Evolutionary conservation across 345 rosid genomes (phyloP), one percentile per base, ranked within the genome.

Genomic region (Pistacia vera): DNA sequence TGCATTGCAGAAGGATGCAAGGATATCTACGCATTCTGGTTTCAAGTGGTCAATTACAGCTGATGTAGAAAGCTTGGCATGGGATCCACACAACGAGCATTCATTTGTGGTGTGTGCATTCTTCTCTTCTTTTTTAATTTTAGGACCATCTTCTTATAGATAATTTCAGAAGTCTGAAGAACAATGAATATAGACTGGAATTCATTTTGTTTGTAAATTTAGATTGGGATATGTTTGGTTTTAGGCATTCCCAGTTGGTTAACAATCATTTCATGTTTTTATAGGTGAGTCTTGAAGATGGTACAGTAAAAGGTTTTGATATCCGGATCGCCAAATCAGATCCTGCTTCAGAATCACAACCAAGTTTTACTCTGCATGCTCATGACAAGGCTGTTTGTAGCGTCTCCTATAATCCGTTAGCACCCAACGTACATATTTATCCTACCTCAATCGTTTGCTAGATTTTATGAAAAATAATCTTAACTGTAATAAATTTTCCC

Each of bases 261-360:
- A 64, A 51, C 17, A 57, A 59, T 56, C 25, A n/a, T 71, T 13
- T 18, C 9, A 11, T 65, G 48, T 55, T 41, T 71, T 67, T 75
- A 74, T 75, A 90, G 97, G 98, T 84, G 75, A 90, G 97, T 80
- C 95, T 95, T 52, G 94, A 93, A 70, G 93, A 95, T 93, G 98
- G 98, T 83, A 88, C 95, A 0, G 87, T 93, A 66, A 88, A 84
- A 78, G 98, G 98, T 74, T 95, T 86, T 73, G 91, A 86, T 79
- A 77, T 88, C 64, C 85, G 91, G 10, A 75, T 87, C 0, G 94
- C 92, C 28, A 83, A 81, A 59, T 81, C 95, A 54, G 90, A 88
- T 80, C 77, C 85, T 77, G 64, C 79, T 72, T 72, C 92, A 25
- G 80, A 85, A 64, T 72, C 84, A 41, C 83, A 66, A 69, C 93